Percentiles rank a stretch among this genome's conserved stretches.
Evolutionary conservation across 192 early-diverging fungal genomes (phyloP).

Genomic region (Obelidium mucronatum): DNA sequence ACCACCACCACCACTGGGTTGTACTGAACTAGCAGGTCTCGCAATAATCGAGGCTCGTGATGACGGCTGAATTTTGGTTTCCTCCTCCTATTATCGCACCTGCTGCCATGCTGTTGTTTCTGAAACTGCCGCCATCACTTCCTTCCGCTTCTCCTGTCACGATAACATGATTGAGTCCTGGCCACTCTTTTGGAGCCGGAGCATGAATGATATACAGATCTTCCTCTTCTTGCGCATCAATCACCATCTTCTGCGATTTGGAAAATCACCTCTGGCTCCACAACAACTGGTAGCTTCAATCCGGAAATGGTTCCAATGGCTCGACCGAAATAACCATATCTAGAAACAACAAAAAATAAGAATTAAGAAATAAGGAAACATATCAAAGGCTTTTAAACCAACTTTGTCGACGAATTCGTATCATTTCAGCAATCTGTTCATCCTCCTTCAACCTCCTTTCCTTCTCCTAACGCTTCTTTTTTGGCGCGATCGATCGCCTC

Average conservation of each 20-base stretch:
- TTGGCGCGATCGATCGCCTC: neutral
- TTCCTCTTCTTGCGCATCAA: too few species aligned
- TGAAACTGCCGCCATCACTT: too few species aligned
- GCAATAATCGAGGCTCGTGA: too few species aligned
- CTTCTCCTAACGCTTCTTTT: conserved; percentile 10
- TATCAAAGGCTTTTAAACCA: neutral
- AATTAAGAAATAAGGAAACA: neutral
- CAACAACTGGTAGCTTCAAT: neutral
- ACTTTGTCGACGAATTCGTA: neutral
- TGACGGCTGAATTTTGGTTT: too few species aligned
- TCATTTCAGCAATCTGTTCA: neutral
- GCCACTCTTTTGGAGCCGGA: too few species aligned
- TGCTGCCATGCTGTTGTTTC: too few species aligned
- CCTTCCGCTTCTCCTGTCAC: too few species aligned
- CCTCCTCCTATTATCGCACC: too few species aligned
- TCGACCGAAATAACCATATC: conserved; percentile 22
- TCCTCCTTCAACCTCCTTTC: conserved; percentile 3
- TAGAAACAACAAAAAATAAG: neutral
- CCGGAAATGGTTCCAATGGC: conserved; percentile 4
- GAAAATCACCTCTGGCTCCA: conserved; percentile 11
- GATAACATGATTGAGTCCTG: too few species aligned
- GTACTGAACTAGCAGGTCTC: neutral
- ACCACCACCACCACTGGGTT: neutral
- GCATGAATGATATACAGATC: too few species aligned
- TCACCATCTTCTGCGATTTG: neutral